Base-by-base conservation (phyloP, 176 grass and related monocot genomes). In the Paspalum notatum region DNA sequence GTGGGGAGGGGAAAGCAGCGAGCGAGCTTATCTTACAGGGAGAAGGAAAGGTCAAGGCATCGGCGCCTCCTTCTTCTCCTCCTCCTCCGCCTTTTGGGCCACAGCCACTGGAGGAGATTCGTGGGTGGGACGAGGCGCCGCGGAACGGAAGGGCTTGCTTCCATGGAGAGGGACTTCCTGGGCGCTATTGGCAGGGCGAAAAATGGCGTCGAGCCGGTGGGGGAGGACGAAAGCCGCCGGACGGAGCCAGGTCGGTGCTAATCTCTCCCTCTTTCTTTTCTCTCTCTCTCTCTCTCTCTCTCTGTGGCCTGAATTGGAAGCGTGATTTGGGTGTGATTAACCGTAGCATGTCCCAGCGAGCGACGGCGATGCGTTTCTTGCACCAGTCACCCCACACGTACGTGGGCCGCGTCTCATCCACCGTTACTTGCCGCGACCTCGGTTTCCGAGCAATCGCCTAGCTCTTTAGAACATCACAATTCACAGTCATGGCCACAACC, bases 121-220 rank as follows among this genome's bases (percentile, higher is more conserved):
- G 43, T 71, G 41, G 54, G 43, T 71, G 41, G 54, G 62, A 18
- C 62, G 49, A 54, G 75, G 16, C 40, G 55, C 14, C 37, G 62
- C 24, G 68, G 56, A 76, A 47, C 24, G 68, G 56, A 76, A 44
- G 41, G 72, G 76, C 5, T 66, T 7, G 14, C 38, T 70, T 47
- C 67, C 37, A 95, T 95, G 90, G 93, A 95, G 90, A 85, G 90
- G 88, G 90, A 95, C 64, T 95, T 95, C 76, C 83, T 95, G 78
- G 90, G 90, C 38, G 81, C 66, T 86, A 81, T 91, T 62, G 82
- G 82, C 70, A 20, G 55, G 64, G 79, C 55, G 56, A 81, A 80
- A 60, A 66, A 15, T 71, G 54, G 7, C 37, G 40, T 37, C 21
- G 45, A 69, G 18, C 41, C 16, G 46, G 91, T 75, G 61, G 68